Percentiles rank a stretch among this genome's conserved stretches.
Conservation (phyloP, 2,329 filamentous ascomycete genomes). For the Sarocladiaceae sp. region DNA sequence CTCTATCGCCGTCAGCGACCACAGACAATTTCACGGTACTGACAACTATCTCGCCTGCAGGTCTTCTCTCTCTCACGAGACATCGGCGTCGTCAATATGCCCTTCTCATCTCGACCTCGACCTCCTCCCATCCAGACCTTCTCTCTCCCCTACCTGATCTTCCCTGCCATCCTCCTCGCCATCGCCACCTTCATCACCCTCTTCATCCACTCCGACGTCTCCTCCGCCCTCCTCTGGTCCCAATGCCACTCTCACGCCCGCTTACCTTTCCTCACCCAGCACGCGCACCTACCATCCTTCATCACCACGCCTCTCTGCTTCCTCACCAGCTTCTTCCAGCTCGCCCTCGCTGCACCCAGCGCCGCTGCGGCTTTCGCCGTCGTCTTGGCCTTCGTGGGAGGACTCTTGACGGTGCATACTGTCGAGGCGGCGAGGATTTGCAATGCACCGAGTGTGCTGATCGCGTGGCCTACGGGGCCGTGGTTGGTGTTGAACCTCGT, state of each 20-base stretch:
- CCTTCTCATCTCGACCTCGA: conserved; percentile 9
- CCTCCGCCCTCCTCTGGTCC: conserved; percentile 45
- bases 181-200: conserved; percentile 33
- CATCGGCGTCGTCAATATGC: too few species aligned
- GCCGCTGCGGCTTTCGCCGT: conserved; percentile 33
- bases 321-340: conserved; percentile 42
- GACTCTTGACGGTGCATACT: conserved; percentile 41
- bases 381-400: conserved; percentile 38
- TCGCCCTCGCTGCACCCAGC: conserved; percentile 34
- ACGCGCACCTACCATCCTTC: conserved; percentile 24
- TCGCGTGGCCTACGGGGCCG: conserved; percentile 30
- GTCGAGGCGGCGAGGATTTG: conserved; percentile 42
- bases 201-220: conserved; percentile 42
- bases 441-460: conserved; percentile 27
- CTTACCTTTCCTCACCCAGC: conserved; percentile 35
- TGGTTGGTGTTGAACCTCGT: conserved; percentile 44
- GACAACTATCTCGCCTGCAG: background rate
- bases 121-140: conserved; percentile 45
- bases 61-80: too few species aligned
- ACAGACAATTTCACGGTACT: background rate
- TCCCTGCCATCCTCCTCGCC: conserved; percentile 41
- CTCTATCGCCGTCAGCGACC: background rate
- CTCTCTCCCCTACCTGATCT: conserved; percentile 44
- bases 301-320: conserved; percentile 43
- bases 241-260: conserved; percentile 44